A percentile compares a stretch with the other conserved stretches of the same genome.
These are phyloP conservation scores for Macrolepiota dolichaula DNA, from an alignment of 768 basidiomycete genomes.

Conservation along the genomic window DNA sequence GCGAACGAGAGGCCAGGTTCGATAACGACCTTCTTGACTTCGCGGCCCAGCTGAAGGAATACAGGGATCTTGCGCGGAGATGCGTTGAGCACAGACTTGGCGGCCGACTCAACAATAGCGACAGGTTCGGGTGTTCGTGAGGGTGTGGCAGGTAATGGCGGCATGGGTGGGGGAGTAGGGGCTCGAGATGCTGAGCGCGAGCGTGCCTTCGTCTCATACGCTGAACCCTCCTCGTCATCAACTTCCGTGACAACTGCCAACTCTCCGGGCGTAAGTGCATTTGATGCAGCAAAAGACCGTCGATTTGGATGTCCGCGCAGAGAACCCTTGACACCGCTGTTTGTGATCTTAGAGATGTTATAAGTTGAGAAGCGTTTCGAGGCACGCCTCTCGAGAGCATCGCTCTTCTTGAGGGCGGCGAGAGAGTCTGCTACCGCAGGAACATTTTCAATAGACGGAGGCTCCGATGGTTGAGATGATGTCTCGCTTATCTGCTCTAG, in stretches of 20 bases:
- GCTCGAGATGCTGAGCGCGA: conserved; percentile 27
- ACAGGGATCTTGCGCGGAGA: conserved; percentile 53
- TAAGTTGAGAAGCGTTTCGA: conserved; percentile 96
- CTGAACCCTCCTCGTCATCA: conserved; percentile 52
- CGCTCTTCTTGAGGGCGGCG: conserved; percentile 84
- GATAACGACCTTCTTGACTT: conserved; percentile 83
- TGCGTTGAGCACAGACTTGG: conserved; percentile 12
- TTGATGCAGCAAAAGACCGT: conserved; percentile 62
- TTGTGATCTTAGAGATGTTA: conserved; percentile 92
- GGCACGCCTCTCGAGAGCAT: conserved; percentile 84
- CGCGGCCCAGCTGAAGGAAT: conserved; percentile 86
- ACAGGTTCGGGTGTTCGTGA: conserved; percentile 37
- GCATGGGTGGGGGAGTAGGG: conserved; percentile 35
- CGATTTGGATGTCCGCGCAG: conserved; percentile 53
- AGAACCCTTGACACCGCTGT: conserved; percentile 46
- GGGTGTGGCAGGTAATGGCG: conserved; percentile 45
- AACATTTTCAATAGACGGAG: conserved; percentile 19
- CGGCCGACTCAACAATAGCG: conserved; percentile 1
- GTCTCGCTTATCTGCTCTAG: conserved; percentile 25
- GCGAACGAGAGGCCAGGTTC: conserved; percentile 71
- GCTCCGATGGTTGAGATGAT: conserved; percentile 31
- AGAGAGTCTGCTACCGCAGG: conserved; percentile 74
- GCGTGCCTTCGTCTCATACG: conserved; percentile 19
- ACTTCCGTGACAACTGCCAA: conserved; percentile 73
- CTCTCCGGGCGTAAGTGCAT: conserved; percentile 65